Evolutionary conservation across 176 grass and related monocot species (phyloP).

Genomic region (Avena insularis): DNA sequence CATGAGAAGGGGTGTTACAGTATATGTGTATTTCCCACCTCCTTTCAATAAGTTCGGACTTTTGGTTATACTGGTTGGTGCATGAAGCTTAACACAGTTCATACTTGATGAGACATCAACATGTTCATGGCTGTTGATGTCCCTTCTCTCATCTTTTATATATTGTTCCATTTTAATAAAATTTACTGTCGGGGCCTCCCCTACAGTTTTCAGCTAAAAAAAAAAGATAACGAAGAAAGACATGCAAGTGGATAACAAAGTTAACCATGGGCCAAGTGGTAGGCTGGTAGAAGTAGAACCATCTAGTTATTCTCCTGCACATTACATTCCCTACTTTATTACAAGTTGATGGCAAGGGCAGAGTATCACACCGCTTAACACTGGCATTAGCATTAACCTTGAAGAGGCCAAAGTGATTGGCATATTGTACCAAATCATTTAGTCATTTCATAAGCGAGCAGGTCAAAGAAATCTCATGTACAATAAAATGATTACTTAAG

Average conservation of each 20-base stretch:
- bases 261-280: neutral
- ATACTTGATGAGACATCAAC: too few species aligned
- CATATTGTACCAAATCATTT: neutral
- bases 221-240: neutral
- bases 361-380: neutral
- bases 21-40: too few species aligned
- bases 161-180: too few species aligned
- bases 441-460: neutral
- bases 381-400: constrained; percentile 8
- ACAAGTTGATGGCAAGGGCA: neutral
- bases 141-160: too few species aligned
- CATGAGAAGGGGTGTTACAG: too few species aligned
- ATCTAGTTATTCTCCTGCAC: neutral
- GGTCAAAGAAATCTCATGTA: neutral
- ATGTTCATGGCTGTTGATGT: too few species aligned
- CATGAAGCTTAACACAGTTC: too few species aligned
- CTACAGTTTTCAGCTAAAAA: too few species aligned
- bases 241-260: neutral
- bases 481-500: neutral
- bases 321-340: neutral
- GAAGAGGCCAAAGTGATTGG: neutral
- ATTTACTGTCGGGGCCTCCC: too few species aligned
- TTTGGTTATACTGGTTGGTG: too few species aligned
- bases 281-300: neutral
- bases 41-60: too few species aligned